phyloP scores from a whole-genome alignment of 2,329 filamentous ascomycete genomes.

The Xylariaceae sp. region DNA sequence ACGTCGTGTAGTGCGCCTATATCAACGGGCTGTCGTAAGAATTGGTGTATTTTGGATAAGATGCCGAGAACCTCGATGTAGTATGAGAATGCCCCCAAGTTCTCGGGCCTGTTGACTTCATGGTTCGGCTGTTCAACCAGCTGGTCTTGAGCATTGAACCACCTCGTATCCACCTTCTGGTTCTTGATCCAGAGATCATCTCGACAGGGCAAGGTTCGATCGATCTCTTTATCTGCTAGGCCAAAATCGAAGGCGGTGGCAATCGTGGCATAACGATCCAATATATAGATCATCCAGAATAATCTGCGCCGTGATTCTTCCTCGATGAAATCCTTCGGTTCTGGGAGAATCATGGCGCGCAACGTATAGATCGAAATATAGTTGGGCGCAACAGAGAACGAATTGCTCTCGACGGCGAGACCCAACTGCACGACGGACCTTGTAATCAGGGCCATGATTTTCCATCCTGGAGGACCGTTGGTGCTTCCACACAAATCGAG shows the following conservation, averaged over 20 bases:
- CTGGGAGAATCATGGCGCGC: constrained; percentile 76
- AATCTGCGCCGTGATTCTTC: constrained; percentile 79
- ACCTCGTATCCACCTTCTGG: constrained; percentile 75
- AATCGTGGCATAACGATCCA: constrained; percentile 86
- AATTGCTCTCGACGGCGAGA: constrained; percentile 75
- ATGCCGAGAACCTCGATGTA: constrained; percentile 88
- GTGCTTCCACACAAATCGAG: constrained; percentile 80
- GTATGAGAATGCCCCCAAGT: constrained; percentile 81
- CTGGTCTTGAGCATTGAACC: constrained; percentile 59
- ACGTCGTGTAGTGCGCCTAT: constrained; percentile 80
- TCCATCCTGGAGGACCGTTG: constrained; percentile 89
- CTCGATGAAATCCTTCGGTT: constrained; percentile 80
- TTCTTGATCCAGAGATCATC: constrained; percentile 84
- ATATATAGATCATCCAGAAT: constrained; percentile 91
- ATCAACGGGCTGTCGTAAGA: constrained; percentile 83
- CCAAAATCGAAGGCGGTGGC: constrained; percentile 91
- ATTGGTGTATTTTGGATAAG: constrained; percentile 79
- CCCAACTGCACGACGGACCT: constrained; percentile 85
- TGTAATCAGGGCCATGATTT: constrained; percentile 82
- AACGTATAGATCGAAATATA: constrained; percentile 86
- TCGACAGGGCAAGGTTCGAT: constrained; percentile 77
- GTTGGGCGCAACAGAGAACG: constrained; percentile 69
- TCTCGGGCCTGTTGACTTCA: constrained; percentile 65
- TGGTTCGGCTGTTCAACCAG: constrained; percentile 50
- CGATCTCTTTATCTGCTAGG: constrained; percentile 82